Evolutionary conservation across 495 filamentous ascomycete species (phyloP).

Genomic region (Echria macrotheca): DNA sequence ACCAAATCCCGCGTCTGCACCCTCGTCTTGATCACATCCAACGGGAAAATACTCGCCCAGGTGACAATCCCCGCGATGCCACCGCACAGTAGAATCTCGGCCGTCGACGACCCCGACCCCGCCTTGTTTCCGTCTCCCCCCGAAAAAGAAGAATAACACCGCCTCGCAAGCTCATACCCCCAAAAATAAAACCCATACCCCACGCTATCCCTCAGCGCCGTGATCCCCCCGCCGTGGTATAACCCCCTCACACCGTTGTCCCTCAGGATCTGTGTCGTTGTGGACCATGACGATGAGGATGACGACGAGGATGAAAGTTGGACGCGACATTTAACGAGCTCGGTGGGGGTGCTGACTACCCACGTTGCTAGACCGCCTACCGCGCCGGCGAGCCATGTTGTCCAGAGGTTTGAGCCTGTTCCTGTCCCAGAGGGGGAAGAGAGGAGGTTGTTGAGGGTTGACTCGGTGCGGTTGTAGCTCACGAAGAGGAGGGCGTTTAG

Average conservation of each 20-base stretch:
- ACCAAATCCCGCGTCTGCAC: conserved; percentile 59
- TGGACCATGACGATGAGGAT: conserved; percentile 53
- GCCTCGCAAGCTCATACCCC: conserved; percentile 71
- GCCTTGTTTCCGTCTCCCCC: background rate
- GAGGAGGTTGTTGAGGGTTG: conserved; percentile 44
- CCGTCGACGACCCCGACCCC: conserved; percentile 27
- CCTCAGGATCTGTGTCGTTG: conserved; percentile 56
- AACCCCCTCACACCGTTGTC: conserved; percentile 62
- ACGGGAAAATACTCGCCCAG: conserved; percentile 80
- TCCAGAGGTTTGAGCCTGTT: conserved; percentile 38
- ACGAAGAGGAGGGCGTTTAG: conserved; percentile 84
- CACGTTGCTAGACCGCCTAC: conserved; percentile 75
- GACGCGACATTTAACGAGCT: conserved; percentile 80
- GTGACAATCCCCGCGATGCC: conserved; percentile 79
- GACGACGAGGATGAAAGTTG: conserved; percentile 40
- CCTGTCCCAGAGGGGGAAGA: background rate
- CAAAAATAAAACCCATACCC: conserved; percentile 95
- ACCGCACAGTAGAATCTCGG: conserved; percentile 71
- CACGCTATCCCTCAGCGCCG: conserved; percentile 72
- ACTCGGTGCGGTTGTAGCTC: conserved; percentile 72
- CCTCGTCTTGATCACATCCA: conserved; percentile 85
- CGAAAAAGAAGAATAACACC: conserved; percentile 33
- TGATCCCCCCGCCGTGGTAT: conserved; percentile 73
- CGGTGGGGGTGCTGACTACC: conserved; percentile 74
- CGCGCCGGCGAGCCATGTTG: conserved; percentile 70